Base-by-base conservation (phyloP, 2,329 filamentous ascomycete species). In the Ascocoryne sarcoides region DNA sequence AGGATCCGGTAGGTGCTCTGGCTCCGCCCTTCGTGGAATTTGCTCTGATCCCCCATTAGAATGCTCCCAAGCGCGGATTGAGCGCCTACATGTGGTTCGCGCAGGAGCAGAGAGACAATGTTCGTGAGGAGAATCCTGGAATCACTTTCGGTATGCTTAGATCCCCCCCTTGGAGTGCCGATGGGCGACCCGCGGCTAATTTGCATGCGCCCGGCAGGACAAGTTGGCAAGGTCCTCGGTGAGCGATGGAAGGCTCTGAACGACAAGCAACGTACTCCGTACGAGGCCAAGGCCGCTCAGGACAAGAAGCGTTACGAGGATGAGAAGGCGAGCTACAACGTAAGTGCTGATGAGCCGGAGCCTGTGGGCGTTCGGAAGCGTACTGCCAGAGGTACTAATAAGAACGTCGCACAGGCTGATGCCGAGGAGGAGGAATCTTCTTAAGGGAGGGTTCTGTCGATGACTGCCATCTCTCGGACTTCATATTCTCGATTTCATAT, bases 21-120 rank as follows among this genome's bases (percentile, higher is more conserved):
- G n/a, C n/a, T n/a, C n/a, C n/a, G n/a, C n/a, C n/a, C n/a, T n/a
- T n/a, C n/a, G n/a, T 2, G 2, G 17, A 32, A 21, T 2, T 28
- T 36, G 9, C 23, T 23, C 5, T 30, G 8, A 10, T 47, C 37
- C 39, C 32, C 12, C 87, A 82, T 72, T 58, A 76, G 62, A 95
- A 95, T 70, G 90, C 89, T 46, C 92, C 92, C 65, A 98, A 96
- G 88, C 88, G 92, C 69, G 92, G 90, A 73, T 86, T 98, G 37
- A 96, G 92, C 39, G 92, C 92, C 51, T 98, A 98, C 80, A 98
- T 98, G 92, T 96, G 96, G 83, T 98, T 96, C 66, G 92, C 92
- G 79, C 96, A 96, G 63, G 92, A 96, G 70, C 87, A 95, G 71
- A 89, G 92, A 58, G 90, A 96, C 64, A 94, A 92, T 66, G 92